phyloP scores from a whole-genome alignment of 2,329 filamentous ascomycete species.

The Cladosporium velox region DNA sequence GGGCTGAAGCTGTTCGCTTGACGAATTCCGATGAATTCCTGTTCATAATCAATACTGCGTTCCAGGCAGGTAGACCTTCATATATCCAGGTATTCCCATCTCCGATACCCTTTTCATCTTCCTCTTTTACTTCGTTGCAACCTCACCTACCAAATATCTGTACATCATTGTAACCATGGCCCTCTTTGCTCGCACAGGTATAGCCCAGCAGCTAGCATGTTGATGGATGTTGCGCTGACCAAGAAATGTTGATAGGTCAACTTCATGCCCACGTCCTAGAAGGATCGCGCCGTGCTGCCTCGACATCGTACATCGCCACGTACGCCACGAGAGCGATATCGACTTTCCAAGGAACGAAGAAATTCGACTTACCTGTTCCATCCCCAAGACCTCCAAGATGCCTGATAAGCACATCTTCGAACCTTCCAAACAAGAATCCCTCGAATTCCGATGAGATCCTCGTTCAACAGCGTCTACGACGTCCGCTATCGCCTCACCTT shows the following conservation, averaged over 20 bases:
- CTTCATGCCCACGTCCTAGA: background rate
- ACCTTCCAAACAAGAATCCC: background rate
- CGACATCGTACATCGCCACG: background rate
- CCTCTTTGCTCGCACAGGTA: background rate
- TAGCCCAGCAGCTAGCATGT: background rate
- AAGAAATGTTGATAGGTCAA: background rate
- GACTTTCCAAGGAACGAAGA: background rate
- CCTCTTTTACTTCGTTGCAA: background rate
- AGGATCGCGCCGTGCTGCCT: background rate
- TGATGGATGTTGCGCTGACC: background rate
- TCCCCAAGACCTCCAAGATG: background rate
- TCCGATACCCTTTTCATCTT: too few relatives aligned
- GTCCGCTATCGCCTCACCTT: constrained; percentile 13
- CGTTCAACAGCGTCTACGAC: constrained; percentile 9
- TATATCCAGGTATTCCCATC: background rate
- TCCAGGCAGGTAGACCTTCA: background rate
- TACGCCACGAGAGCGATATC: background rate
- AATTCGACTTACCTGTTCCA: too few relatives aligned
- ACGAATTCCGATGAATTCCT: background rate
- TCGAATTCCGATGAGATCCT: background rate
- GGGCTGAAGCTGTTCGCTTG: background rate
- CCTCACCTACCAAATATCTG: background rate
- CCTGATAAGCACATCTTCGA: background rate
- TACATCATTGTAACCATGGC: background rate
- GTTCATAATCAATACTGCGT: background rate